Evolutionary conservation across 202 grass and related monocot species (phyloP).

Genomic region (Schoenoplectus triqueter): DNA sequence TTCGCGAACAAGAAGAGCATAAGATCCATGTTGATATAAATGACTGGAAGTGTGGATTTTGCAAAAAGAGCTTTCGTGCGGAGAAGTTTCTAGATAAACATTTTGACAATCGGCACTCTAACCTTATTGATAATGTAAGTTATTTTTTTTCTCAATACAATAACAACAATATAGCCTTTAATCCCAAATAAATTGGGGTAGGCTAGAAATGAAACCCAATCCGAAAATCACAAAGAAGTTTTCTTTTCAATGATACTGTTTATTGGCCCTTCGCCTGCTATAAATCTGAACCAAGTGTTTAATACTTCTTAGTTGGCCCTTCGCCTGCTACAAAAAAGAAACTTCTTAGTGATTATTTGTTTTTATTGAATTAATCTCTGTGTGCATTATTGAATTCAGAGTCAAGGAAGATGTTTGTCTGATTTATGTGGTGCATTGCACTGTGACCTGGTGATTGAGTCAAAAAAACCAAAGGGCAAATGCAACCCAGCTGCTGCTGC

Average conservation of each 20-base stretch:
- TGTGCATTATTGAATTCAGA: conserved; percentile 49
- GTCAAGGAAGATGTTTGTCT: conserved; percentile 85
- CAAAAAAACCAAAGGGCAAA: conserved; percentile 87
- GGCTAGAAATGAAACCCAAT: too few relatives aligned
- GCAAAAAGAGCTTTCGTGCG: conserved; percentile 92
- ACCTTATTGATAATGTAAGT: conserved; percentile 73
- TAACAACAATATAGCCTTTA: too few relatives aligned
- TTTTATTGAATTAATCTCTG: conserved; percentile 14
- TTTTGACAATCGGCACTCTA: conserved; percentile 87
- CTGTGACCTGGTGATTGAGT: conserved; percentile 78
- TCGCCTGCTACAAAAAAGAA: too few relatives aligned
- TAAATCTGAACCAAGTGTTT: background rate
- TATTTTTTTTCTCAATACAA: too few relatives aligned
- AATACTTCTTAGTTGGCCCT: background rate
- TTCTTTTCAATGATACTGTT: conserved; percentile 27
- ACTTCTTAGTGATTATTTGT: conserved; percentile 25
- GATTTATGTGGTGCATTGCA: conserved; percentile 89
- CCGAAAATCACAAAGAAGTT: background rate
- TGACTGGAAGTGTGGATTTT: conserved; percentile 93
- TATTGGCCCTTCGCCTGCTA: background rate
- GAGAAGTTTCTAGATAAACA: conserved; percentile 97
- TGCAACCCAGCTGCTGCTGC: conserved; percentile 81
- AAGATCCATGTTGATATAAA: conserved; percentile 90
- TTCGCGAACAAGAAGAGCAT: conserved; percentile 86
- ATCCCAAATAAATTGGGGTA: too few relatives aligned